These are phyloP conservation scores for Saccharomyces pastorianus DNA, from an alignment of 1,139 yeast genomes.

Conservation along the genomic window DNA sequence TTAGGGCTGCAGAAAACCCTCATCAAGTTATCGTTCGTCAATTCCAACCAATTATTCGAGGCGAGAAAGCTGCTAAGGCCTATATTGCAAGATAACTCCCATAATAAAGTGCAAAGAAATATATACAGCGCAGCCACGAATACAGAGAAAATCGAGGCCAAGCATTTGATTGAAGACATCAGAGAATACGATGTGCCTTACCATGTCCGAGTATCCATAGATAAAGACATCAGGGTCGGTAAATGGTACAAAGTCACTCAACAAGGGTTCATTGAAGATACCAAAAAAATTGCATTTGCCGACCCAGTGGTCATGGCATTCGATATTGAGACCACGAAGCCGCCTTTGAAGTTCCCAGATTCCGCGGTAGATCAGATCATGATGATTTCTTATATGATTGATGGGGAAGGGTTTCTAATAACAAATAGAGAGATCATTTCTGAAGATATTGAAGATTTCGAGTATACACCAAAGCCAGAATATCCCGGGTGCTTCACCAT, in stretches of 20 bases:
- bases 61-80: conserved; percentile 69
- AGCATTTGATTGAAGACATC: conserved; percentile 64
- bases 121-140: conserved; percentile 39
- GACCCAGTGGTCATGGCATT: conserved; percentile 96
- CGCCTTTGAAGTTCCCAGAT: conserved; percentile 93
- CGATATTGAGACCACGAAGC: conserved; percentile 96
- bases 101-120: conserved; percentile 58
- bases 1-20: conserved; percentile 64
- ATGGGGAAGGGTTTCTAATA: conserved; percentile 90
- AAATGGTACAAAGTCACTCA: conserved; percentile 88
- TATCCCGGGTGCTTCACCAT: conserved; percentile 85
- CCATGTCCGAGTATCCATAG: conserved; percentile 91
- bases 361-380: conserved; percentile 86
- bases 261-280: conserved; percentile 47
- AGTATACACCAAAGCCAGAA: conserved; percentile 95
- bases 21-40: conserved; percentile 65
- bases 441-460: conserved; percentile 92
- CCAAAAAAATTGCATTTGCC: conserved; percentile 82
- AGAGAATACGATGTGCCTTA: conserved; percentile 95
- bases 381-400: conserved; percentile 99
- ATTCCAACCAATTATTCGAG: conserved; percentile 60
- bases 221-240: conserved; percentile 77
- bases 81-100: conserved; percentile 58
- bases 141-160: conserved; percentile 40
- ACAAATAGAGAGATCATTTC: conserved; percentile 92